Evolutionary conservation across 371 early-diverging fungal genomes (phyloP).

Genomic region (Syncephalastrum sp.): DNA sequence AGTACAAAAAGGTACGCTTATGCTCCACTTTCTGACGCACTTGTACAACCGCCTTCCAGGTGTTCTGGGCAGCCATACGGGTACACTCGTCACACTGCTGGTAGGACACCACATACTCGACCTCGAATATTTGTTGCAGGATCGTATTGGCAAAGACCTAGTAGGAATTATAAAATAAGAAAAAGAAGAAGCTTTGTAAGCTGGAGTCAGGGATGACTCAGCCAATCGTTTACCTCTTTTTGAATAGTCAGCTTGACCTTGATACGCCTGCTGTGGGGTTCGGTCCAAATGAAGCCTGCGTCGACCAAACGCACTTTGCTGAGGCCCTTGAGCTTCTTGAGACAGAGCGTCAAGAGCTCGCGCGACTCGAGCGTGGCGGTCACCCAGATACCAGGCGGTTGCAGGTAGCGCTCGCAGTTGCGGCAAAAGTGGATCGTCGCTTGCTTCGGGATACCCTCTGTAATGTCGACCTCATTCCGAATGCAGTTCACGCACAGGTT

Average conservation of each 20-base stretch:
- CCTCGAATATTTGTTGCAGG: conserved; percentile 93
- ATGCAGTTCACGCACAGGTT: conserved; percentile 99
- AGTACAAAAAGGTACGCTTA: conserved; percentile 97
- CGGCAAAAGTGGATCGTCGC: conserved; percentile 93
- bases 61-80: conserved; percentile 97
- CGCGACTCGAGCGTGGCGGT: conserved; percentile 87
- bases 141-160: conserved; percentile 92
- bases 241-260: conserved; percentile 97
- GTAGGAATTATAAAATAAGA: neutral
- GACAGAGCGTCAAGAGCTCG: conserved; percentile 92
- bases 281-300: conserved; percentile 99
- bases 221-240: conserved; percentile 71
- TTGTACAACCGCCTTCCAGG: conserved; percentile 99
- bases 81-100: conserved; percentile 99
- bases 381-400: conserved; percentile 96
- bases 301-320: conserved; percentile 94
- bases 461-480: conserved; percentile 93
- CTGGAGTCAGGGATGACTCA: too few species aligned
- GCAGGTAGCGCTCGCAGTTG: conserved; percentile 96
- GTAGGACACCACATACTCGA: conserved; percentile 91
- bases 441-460: conserved; percentile 97
- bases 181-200: neutral
- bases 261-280: conserved; percentile 94
- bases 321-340: conserved; percentile 93
- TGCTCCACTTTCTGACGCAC: conserved; percentile 98